These are phyloP conservation scores for Chrysosporium queenslandicum DNA, from an alignment of 2,329 filamentous ascomycete genomes.

Conservation along the genomic window DNA sequence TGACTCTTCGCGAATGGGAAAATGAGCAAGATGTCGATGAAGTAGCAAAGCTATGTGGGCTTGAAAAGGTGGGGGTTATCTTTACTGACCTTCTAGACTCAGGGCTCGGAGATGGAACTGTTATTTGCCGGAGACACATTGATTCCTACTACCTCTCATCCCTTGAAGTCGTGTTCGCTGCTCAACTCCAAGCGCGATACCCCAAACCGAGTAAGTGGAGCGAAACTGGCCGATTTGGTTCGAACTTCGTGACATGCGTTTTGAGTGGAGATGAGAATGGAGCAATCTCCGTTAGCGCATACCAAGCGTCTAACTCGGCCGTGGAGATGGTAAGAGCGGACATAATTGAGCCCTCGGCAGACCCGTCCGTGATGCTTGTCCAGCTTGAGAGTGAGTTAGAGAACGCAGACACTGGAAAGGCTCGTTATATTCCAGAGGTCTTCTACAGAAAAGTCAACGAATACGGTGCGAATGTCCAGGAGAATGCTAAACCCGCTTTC, in stretches of 20 bases:
- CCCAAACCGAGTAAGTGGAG: conserved; percentile 94
- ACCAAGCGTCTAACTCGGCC: conserved; percentile 89
- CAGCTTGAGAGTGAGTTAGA: conserved; percentile 83
- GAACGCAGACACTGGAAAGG: conserved; percentile 46
- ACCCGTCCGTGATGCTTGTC: conserved; percentile 88
- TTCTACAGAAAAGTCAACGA: conserved; percentile 95
- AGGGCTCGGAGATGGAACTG: conserved; percentile 69
- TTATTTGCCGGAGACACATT: conserved; percentile 88
- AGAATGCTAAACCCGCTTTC: conserved; percentile 93
- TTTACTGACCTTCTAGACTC: conserved; percentile 86
- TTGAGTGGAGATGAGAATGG: conserved; percentile 86
- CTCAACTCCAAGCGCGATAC: conserved; percentile 75
- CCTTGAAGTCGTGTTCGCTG: conserved; percentile 80
- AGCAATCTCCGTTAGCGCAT: conserved; percentile 78
- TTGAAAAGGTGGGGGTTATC: conserved; percentile 84
- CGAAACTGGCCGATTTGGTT: conserved; percentile 85
- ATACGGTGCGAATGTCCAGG: conserved; percentile 89
- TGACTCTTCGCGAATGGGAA: conserved; percentile 74
- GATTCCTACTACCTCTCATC: conserved; percentile 94
- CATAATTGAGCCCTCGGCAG: conserved; percentile 87
- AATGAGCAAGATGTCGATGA: conserved; percentile 73
- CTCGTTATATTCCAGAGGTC: conserved; percentile 90
- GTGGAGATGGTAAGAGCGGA: conserved; percentile 96
- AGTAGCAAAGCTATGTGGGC: conserved; percentile 68
- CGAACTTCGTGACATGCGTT: conserved; percentile 93